These are phyloP conservation scores for Kodamaea arcana DNA, from an alignment of 1,139 yeast genomes.

Conservation along the genomic window DNA sequence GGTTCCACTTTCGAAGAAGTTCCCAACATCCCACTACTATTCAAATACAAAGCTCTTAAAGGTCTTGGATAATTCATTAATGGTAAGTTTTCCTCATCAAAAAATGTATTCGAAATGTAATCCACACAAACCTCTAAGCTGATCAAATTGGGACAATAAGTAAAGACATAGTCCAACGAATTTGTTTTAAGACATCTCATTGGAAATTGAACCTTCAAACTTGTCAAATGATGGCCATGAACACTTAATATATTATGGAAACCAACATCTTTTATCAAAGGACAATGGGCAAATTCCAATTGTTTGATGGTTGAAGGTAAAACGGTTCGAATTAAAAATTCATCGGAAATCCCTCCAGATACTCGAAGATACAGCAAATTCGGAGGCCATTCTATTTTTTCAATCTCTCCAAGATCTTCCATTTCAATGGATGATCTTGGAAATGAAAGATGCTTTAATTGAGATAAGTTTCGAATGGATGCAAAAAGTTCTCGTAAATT, in stretches of 20 bases:
- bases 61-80: conserved; percentile 46
- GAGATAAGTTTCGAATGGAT: conserved; percentile 60
- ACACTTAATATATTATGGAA: conserved; percentile 56
- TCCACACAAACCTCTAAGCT: conserved; percentile 73
- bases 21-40: conserved; percentile 86
- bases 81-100: conserved; percentile 56
- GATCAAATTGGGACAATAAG: conserved; percentile 68
- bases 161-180: conserved; percentile 69
- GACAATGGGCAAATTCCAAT: conserved; percentile 85
- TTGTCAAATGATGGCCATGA: conserved; percentile 61
- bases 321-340: conserved; percentile 59
- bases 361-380: conserved; percentile 65
- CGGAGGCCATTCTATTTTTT: conserved; percentile 64
- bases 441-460: conserved; percentile 72
- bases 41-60: conserved; percentile 60
- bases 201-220: conserved; percentile 73
- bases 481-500: conserved; percentile 73
- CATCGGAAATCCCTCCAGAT: conserved; percentile 87
- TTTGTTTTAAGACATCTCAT: conserved; percentile 74
- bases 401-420: conserved; percentile 47
- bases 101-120: conserved; percentile 65
- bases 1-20: conserved; percentile 81
- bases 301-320: conserved; percentile 71
- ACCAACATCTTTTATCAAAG: conserved; percentile 60
- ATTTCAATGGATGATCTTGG: conserved; percentile 87